Evolutionary conservation across 805 yeast genomes (phyloP).

Genomic region (Tetrapisispora phaffii): DNA sequence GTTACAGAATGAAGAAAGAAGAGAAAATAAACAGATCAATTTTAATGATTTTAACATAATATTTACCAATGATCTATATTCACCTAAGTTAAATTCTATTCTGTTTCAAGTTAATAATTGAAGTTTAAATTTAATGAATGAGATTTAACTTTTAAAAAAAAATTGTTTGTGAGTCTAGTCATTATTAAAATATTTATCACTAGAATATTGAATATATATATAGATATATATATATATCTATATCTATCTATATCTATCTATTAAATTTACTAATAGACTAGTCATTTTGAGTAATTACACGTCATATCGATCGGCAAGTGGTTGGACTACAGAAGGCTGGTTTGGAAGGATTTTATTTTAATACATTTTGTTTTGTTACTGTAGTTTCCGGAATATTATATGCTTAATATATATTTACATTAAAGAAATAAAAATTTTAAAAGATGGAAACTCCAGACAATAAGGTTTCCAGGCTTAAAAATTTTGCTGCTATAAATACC

Average conservation of each 20-base stretch:
- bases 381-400: no score
- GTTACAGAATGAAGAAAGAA: neutral
- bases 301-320: neutral
- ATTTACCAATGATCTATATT: neutral
- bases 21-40: neutral
- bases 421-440: no score
- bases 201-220: no score
- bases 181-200: no score
- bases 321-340: neutral
- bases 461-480: neutral
- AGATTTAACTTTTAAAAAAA: no score
- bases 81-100: neutral
- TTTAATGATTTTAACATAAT: neutral
- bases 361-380: no score
- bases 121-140: no score
- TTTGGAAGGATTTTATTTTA: neutral
- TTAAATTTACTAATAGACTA: neutral
- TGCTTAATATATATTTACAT: neutral
- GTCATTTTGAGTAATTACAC: neutral
- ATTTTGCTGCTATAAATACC: constrained; percentile 2
- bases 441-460: neutral
- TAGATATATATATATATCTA: no score
- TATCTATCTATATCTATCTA: no score
- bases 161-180: no score
- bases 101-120: no score